A percentile compares a stretch with the other conserved stretches of the same genome.
phyloP scores from a whole-genome alignment of 805 yeast genomes.

The Ogataea nakhonphanomensis region DNA sequence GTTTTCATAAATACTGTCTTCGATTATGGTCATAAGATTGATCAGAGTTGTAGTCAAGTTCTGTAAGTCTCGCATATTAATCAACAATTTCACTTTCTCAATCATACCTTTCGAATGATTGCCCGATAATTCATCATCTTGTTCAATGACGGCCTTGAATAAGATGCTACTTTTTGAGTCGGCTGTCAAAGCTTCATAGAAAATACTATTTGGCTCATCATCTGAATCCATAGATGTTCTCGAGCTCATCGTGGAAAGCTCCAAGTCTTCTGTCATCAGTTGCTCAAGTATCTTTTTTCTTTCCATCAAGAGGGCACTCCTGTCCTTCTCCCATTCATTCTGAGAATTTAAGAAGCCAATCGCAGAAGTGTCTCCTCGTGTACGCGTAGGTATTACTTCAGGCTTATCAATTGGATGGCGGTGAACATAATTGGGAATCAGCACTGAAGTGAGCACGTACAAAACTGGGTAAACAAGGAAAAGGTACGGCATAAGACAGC shows the following conservation, averaged over 20 bases:
- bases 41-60: conserved; percentile 56
- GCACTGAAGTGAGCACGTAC: conserved; percentile 49
- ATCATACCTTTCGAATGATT: conserved; percentile 15
- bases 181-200: conserved; percentile 19
- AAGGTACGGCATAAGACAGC: conserved; percentile 70
- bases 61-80: conserved; percentile 74
- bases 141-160: conserved; percentile 15
- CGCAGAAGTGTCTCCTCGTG: conserved; percentile 49
- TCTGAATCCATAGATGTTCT: conserved; percentile 19
- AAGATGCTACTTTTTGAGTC: conserved; percentile 14
- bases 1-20: conserved; percentile 53
- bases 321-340: conserved; percentile 21
- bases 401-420: conserved; percentile 61
- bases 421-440: conserved; percentile 67
- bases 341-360: conserved; percentile 34
- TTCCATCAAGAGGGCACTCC: conserved; percentile 4
- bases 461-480: conserved; percentile 62
- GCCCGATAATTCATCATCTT: conserved; percentile 9
- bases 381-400: conserved; percentile 41
- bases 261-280: conserved; percentile 9
- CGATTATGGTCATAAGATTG: conserved; percentile 46
- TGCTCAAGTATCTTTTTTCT: conserved; percentile 12
- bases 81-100: conserved; percentile 40
- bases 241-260: conserved; percentile 14
- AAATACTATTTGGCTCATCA: conserved; percentile 14